These are phyloP conservation scores for Leptomonas seymouri DNA, from an alignment of 208 protist species.

Conservation along the genomic window DNA sequence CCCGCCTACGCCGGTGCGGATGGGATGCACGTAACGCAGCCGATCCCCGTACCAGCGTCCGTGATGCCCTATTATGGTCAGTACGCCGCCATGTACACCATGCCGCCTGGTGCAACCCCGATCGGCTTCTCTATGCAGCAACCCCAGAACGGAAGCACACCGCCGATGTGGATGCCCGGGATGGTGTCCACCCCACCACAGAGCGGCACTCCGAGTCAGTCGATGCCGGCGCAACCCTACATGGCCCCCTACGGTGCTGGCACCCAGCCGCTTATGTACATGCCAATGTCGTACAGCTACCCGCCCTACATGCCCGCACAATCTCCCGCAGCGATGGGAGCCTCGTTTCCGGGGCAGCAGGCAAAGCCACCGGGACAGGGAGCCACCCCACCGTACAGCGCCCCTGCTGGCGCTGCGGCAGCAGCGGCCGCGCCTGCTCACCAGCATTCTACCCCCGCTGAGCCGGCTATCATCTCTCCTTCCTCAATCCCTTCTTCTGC, in stretches of 20 bases:
- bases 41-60: conserved; percentile 18
- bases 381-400: conserved; percentile 23
- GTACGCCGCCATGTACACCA: conserved; percentile 32
- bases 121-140: conserved; percentile 27
- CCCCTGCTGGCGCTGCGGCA: not conserved
- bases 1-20: conserved; percentile 18
- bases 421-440: not conserved
- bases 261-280: conserved; percentile 36
- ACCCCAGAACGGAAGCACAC: conserved; percentile 1
- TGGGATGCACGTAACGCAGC: conserved; percentile 2
- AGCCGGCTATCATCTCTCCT: conserved; percentile 11
- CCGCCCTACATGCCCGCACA: conserved; percentile 33
- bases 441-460: conserved; percentile 3
- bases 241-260: conserved; percentile 20
- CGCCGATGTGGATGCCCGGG: conserved; percentile 36
- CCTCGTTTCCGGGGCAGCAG: conserved; percentile 8
- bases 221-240: conserved; percentile 22
- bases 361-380: conserved; percentile 20
- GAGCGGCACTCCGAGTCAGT: not conserved
- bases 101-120: conserved; percentile 15
- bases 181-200: conserved; percentile 23
- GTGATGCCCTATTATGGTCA: conserved; percentile 33
- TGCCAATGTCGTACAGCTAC: conserved; percentile 35
- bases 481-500: conserved; percentile 18
- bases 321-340: conserved; percentile 22